phyloP scores from a whole-genome alignment of 306 rosid species.

The Rubus idaeus region DNA sequence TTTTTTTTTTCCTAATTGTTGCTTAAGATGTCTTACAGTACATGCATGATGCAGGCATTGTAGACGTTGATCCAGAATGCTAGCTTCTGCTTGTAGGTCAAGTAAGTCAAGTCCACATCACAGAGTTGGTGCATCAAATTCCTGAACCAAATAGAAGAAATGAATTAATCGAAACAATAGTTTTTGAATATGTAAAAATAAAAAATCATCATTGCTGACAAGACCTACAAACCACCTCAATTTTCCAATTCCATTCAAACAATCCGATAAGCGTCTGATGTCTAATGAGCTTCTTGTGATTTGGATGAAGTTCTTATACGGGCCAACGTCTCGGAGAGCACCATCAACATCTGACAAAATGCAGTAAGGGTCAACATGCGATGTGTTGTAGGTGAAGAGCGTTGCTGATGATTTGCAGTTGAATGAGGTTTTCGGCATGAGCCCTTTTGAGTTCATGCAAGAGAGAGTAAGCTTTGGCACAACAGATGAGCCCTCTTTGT shows the following conservation, averaged over 20 bases:
- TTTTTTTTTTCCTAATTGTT: background rate
- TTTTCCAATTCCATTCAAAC: conserved; percentile 46
- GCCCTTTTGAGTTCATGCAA: conserved; percentile 67
- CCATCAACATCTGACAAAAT: conserved; percentile 61
- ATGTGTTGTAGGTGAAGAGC: conserved; percentile 48
- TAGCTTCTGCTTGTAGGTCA: conserved; percentile 82
- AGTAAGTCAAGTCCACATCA: conserved; percentile 61
- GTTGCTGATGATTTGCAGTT: conserved; percentile 62
- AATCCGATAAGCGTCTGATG: conserved; percentile 43
- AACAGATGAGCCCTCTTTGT: conserved; percentile 56
- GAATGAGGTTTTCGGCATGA: conserved; percentile 56
- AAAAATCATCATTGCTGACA: background rate
- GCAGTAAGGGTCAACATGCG: conserved; percentile 62
- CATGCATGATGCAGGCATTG: conserved; percentile 97
- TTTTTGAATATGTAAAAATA: background rate
- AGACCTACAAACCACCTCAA: conserved; percentile 48
- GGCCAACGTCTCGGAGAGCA: conserved; percentile 62
- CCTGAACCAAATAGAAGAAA: conserved; percentile 33
- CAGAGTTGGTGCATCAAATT: conserved; percentile 59
- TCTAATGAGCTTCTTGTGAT: conserved; percentile 58
- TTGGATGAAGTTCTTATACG: conserved; percentile 75
- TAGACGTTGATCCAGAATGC: conserved; percentile 98
- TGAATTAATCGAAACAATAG: background rate
- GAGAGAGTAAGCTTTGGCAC: conserved; percentile 60
- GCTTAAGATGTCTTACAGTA: conserved; percentile 72